phyloP scores from a whole-genome alignment of 129 eudicot species.

The Mikania micrantha region DNA sequence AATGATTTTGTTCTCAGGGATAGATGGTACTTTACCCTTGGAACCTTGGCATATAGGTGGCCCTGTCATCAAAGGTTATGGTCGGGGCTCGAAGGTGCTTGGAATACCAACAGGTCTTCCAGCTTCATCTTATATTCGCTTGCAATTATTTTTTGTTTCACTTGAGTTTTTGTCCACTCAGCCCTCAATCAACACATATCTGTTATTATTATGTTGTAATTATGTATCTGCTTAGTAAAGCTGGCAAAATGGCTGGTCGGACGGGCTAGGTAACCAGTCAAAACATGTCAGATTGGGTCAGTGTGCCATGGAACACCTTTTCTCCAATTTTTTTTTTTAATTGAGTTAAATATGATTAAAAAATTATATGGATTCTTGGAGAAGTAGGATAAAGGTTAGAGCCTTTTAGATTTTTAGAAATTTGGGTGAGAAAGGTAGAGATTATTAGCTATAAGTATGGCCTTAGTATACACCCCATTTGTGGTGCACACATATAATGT shows the following conservation, averaged over 20 bases:
- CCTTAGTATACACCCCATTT: no score
- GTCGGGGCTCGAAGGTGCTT: constrained; percentile 98
- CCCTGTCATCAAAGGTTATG: constrained; percentile 88
- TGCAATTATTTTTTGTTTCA: background rate
- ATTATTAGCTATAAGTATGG: no score
- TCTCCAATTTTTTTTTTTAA: background rate
- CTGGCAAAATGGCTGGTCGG: background rate
- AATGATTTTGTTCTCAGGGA: constrained; percentile 45
- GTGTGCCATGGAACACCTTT: background rate
- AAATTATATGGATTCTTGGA: no score
- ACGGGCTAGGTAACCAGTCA: background rate
- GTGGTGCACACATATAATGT: no score
- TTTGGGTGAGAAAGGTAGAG: no score
- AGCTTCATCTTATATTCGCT: background rate
- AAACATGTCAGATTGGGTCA: background rate
- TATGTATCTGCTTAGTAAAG: background rate
- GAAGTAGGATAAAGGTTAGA: no score
- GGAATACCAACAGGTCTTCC: constrained; percentile 93
- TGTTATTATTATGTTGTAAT: background rate
- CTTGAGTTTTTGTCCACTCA: background rate
- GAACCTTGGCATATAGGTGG: constrained; percentile 96
- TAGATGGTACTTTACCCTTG: constrained; percentile 69
- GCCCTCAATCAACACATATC: background rate
- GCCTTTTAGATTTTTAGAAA: no score
- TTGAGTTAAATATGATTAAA: background rate